Base-by-base conservation (phyloP, 2,329 filamentous ascomycete genomes). In the Mariannaea elegans region DNA sequence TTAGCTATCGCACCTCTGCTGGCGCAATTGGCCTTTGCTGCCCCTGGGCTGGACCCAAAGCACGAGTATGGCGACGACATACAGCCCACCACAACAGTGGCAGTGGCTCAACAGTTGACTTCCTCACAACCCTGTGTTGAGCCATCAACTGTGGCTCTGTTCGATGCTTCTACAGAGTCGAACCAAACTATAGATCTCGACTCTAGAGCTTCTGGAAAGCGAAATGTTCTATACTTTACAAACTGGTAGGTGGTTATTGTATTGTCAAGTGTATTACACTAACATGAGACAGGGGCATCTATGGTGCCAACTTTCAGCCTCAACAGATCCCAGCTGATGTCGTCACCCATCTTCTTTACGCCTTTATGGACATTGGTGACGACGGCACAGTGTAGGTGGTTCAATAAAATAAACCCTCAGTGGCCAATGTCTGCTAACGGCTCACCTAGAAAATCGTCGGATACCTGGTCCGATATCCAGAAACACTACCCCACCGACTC, bases 291-390 rank as follows among this genome's bases (percentile, higher is more conserved):
- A 77, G 76, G 75, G 71, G 72, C 38, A 91, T 92, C 49, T 95
- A 97, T 71, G 88, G 79, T 21, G 84, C 91, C 54, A 86, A 91
- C 63, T 92, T 90, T 71, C 84, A 90, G 45, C 90, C 91, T 0
- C 83, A 90, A 65, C 82, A 90, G 62, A 79, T 96, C 7, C 88
- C 89, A 0, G 86, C 82, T 0, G 82, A 87, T 6, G 83, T 90
- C 50, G 79, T 95, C 31, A 94, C 91, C 0, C 92, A 94, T 68
- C 78, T 95, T 1, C 81, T 94, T 8, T 94, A 84, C 58, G 78
- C 82, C 0, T 85, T 86, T 65, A 80, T 78, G 19, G 76, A 82
- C 38, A 80, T 85, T 41, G 73, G 65, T 6, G 50, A 69, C 1
- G 77, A 83, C 41, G 83, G 83, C 10, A 77, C 77, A 38, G 81